phyloP scores from a whole-genome alignment of 2,329 filamentous ascomycete species.

The Trematosphaeria pertusa region DNA sequence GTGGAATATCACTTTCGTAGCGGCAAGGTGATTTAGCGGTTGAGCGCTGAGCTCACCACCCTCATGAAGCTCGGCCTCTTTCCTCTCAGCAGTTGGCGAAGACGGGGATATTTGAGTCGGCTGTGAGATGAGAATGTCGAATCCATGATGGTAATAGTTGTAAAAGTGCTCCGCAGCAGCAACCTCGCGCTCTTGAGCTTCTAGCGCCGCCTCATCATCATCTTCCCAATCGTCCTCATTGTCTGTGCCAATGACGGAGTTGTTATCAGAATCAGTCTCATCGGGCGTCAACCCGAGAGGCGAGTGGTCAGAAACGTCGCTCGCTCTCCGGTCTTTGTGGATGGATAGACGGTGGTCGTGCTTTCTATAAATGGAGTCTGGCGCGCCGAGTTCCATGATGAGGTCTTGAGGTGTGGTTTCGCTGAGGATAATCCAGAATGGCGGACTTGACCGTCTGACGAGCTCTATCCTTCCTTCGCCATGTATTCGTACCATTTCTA shows the following conservation, averaged over 20 bases:
- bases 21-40: conserved; percentile 72
- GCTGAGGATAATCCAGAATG: conserved; percentile 76
- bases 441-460: conserved; percentile 70
- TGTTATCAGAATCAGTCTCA: conserved; percentile 41
- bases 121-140: conserved; percentile 89
- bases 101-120: conserved; percentile 62
- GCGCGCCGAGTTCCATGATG: conserved; percentile 87
- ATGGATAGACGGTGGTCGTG: conserved; percentile 89
- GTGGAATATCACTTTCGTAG: conserved; percentile 91
- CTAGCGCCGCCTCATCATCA: conserved; percentile 55
- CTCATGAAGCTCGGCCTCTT: conserved; percentile 31
- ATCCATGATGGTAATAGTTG: conserved; percentile 96
- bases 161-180: conserved; percentile 80
- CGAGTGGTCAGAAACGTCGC: conserved; percentile 45
- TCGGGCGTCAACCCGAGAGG: conserved; percentile 36
- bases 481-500: conserved; percentile 79
- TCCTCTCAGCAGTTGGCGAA: conserved; percentile 63
- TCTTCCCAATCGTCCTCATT: conserved; percentile 57
- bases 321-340: conserved; percentile 59
- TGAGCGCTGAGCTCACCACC: conserved; percentile 37
- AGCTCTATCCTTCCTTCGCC: conserved; percentile 82
- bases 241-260: conserved; percentile 42
- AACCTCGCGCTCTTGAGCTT: conserved; percentile 65
- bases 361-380: conserved; percentile 92
- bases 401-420: conserved; percentile 93